Conservation (phyloP, 176 grass and related monocot genomes). For the Zizania latifolia region DNA sequence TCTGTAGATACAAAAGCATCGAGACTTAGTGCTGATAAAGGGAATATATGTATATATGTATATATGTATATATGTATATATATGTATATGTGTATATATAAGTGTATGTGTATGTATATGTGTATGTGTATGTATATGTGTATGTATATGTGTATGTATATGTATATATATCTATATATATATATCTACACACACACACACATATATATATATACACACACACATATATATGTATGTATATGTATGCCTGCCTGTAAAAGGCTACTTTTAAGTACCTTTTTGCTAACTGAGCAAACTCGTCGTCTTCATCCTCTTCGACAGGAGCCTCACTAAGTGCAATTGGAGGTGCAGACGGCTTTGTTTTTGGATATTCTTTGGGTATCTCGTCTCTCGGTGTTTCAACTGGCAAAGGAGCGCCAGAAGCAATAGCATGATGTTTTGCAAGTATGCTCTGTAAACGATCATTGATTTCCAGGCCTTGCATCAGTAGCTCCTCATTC, state of each 20-base stretch:
- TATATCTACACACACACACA: too few relatives aligned
- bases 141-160: too few relatives aligned
- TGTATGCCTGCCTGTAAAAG: background rate
- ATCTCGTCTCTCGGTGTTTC: constrained; percentile 32
- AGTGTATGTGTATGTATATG: too few relatives aligned
- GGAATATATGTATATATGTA: too few relatives aligned
- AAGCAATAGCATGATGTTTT: constrained; percentile 72
- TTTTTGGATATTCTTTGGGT: constrained; percentile 27
- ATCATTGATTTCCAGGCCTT: constrained; percentile 81
- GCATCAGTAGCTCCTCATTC: constrained; percentile 67
- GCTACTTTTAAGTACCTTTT: constrained; percentile 46
- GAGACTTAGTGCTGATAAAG: background rate
- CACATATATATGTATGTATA: too few relatives aligned
- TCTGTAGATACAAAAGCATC: constrained; percentile 1
- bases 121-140: too few relatives aligned
- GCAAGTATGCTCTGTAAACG: constrained; percentile 62
- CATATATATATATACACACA: too few relatives aligned
- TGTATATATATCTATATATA: too few relatives aligned
- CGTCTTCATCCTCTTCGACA: constrained; percentile 60
- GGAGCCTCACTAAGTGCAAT: constrained; percentile 16
- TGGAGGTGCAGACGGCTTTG: constrained; percentile 21
- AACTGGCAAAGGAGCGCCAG: constrained; percentile 45
- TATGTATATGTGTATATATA: too few relatives aligned
- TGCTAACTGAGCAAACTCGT: constrained; percentile 85
- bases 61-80: too few relatives aligned